These are phyloP conservation scores for Salvia splendens DNA, from an alignment of 257 asterid genomes.

Conservation along the genomic window DNA sequence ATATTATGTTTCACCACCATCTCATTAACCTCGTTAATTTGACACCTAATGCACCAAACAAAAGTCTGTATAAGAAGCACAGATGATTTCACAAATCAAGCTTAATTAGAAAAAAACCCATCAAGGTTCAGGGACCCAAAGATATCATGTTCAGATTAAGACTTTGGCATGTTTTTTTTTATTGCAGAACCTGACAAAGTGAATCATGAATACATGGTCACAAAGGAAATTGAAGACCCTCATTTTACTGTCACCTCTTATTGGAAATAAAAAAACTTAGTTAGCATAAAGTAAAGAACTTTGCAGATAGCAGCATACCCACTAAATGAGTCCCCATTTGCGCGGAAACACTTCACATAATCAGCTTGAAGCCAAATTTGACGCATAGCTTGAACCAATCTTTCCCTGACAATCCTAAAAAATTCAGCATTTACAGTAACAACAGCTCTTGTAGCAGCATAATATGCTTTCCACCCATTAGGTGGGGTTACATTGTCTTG, in stretches of 20 bases:
- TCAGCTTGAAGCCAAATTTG: constrained; percentile 91
- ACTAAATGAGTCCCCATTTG: constrained; percentile 76
- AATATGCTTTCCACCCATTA: constrained; percentile 97
- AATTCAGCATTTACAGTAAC: constrained; percentile 69
- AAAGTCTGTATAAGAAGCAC: neutral
- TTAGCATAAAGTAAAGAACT: neutral
- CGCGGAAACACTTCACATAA: constrained; percentile 90
- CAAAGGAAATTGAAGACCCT: constrained; percentile 9
- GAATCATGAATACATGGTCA: too few species aligned
- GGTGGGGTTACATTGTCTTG: constrained; percentile 72
- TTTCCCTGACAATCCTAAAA: constrained; percentile 62
- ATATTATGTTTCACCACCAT: neutral
- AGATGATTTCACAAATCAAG: constrained; percentile 3
- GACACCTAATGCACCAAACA: neutral
- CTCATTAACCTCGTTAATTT: neutral
- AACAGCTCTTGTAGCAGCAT: constrained; percentile 90
- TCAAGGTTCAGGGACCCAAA: neutral
- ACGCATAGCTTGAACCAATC: constrained; percentile 77
- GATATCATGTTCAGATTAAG: neutral
- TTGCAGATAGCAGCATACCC: constrained; percentile 61
- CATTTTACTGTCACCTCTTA: constrained; percentile 10
- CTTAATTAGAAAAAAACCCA: too few species aligned
- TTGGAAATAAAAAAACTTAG: neutral
- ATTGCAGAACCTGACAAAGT: neutral
- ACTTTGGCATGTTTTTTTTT: constrained; percentile 13